Evolutionary conservation across 2,329 filamentous ascomycete genomes (phyloP).

Genomic region (Colletotrichum limetticola): DNA sequence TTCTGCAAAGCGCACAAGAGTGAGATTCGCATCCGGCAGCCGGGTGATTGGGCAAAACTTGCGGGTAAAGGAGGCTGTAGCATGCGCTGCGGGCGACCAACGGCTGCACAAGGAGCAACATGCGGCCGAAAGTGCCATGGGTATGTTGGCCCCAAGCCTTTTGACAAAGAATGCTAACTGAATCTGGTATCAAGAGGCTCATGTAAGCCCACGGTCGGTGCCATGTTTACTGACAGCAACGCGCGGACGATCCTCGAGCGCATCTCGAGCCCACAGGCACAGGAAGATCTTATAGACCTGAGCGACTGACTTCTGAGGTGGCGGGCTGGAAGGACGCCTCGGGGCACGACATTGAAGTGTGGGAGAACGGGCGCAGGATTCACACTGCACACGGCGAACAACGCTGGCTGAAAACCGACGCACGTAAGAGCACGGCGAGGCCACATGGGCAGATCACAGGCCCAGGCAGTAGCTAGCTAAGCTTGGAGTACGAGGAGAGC

Average conservation of each 20-base stretch:
- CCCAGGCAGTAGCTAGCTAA: background rate
- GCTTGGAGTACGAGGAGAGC: background rate
- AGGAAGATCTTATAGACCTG: slow-evolving; percentile 5
- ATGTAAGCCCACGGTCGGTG: background rate
- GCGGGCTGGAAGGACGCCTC: background rate
- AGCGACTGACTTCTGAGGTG: background rate
- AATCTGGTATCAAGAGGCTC: background rate
- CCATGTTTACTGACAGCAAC: background rate
- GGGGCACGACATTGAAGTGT: background rate
- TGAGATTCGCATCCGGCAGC: slow-evolving; percentile 61
- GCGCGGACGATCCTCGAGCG: background rate
- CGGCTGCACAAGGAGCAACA: background rate
- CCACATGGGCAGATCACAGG: background rate
- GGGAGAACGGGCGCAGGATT: background rate
- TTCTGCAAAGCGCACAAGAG: slow-evolving; percentile 69
- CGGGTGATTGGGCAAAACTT: slow-evolving; percentile 60
- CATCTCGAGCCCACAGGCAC: background rate
- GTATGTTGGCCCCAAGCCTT: background rate
- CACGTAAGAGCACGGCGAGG: background rate
- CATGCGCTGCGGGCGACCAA: background rate
- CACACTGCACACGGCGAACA: background rate
- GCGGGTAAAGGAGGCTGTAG: background rate
- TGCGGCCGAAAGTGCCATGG: background rate
- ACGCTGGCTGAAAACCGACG: background rate
- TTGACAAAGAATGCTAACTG: background rate